phyloP scores from a whole-genome alignment of 129 eudicot species.

The Heracleum sosnowskyi region DNA sequence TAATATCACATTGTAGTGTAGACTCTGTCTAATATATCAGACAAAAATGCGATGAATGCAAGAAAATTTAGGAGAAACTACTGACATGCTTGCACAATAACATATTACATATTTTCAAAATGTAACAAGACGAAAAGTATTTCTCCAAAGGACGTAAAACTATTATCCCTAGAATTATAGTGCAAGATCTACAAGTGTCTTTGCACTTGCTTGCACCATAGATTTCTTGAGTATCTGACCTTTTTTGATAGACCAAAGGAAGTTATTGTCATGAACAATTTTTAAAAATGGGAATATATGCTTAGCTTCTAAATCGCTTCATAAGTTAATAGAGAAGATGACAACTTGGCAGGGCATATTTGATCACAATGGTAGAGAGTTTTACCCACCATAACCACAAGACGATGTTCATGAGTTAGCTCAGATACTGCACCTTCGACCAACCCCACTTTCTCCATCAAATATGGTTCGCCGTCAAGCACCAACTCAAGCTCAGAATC shows the following conservation, averaged over 20 bases:
- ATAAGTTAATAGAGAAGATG: background rate
- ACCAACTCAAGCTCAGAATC: constrained; percentile 33
- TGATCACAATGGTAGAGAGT: background rate
- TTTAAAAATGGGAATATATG: too few relatives aligned
- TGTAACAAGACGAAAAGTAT: too few relatives aligned
- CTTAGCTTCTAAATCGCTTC: too few relatives aligned
- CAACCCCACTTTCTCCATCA: constrained; percentile 68
- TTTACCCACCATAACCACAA: constrained; percentile 46
- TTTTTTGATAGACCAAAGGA: too few relatives aligned
- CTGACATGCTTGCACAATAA: background rate
- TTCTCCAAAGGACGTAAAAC: too few relatives aligned
- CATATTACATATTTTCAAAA: background rate
- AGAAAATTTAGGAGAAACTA: background rate
- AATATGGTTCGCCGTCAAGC: constrained; percentile 28
- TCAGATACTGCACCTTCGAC: constrained; percentile 68
- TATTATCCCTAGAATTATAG: too few relatives aligned
- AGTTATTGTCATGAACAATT: too few relatives aligned
- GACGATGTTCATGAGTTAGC: constrained; percentile 62
- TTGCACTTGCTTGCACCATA: too few relatives aligned
- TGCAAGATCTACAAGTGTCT: too few relatives aligned
- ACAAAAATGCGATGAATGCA: too few relatives aligned
- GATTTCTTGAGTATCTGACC: too few relatives aligned
- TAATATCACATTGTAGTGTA: background rate
- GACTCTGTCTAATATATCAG: background rate
- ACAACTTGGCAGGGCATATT: too few relatives aligned